A percentile compares a stretch with the other conserved stretches of the same genome.
Evolutionary conservation across 78 protist species (phyloP).

Genomic region (Bodo saltans): DNA sequence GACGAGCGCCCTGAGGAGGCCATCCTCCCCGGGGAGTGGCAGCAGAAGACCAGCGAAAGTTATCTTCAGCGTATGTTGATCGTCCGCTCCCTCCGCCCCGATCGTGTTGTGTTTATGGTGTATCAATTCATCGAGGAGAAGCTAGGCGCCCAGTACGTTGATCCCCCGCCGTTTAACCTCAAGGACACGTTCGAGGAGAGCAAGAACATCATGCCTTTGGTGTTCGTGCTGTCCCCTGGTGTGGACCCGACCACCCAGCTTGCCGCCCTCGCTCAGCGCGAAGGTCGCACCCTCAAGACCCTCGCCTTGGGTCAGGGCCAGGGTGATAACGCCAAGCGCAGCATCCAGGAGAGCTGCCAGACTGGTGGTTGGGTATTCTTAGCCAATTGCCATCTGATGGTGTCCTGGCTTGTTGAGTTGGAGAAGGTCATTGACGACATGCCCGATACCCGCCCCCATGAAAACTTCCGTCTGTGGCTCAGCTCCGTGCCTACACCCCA

Average conservation of each 20-base stretch:
- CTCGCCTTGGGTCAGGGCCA: slow-evolving; percentile 84
- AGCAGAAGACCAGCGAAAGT: slow-evolving; percentile 21
- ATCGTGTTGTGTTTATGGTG: slow-evolving; percentile 66
- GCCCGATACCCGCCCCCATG: slow-evolving; percentile 41
- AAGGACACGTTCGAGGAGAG: slow-evolving; percentile 36
- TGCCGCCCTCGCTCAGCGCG: slow-evolving; percentile 36
- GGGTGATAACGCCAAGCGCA: slow-evolving; percentile 50
- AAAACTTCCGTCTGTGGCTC: slow-evolving; percentile 79
- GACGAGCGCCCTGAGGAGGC: slow-evolving; percentile 62
- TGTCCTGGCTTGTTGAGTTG: slow-evolving; percentile 59
- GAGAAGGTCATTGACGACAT: slow-evolving; percentile 57
- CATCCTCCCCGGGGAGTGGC: slow-evolving; percentile 75
- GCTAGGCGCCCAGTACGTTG: slow-evolving; percentile 46
- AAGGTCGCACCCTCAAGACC: slow-evolving; percentile 33
- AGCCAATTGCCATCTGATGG: slow-evolving; percentile 79
- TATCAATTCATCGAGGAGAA: slow-evolving; percentile 49
- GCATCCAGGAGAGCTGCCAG: slow-evolving; percentile 37
- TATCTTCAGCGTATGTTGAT: slow-evolving; percentile 41
- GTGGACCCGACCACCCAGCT: slow-evolving; percentile 72
- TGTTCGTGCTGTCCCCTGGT: slow-evolving; percentile 82
- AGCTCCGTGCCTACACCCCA: slow-evolving; percentile 66
- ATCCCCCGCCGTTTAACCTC: slow-evolving; percentile 73
- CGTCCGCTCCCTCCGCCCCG: slow-evolving; percentile 79
- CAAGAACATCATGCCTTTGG: slow-evolving; percentile 48
- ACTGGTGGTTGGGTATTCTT: slow-evolving; percentile 80